These are phyloP conservation scores for Sphagnum contortum DNA, from an alignment of 225 moss, liverwort and hornwort species.

Conservation along the genomic window DNA sequence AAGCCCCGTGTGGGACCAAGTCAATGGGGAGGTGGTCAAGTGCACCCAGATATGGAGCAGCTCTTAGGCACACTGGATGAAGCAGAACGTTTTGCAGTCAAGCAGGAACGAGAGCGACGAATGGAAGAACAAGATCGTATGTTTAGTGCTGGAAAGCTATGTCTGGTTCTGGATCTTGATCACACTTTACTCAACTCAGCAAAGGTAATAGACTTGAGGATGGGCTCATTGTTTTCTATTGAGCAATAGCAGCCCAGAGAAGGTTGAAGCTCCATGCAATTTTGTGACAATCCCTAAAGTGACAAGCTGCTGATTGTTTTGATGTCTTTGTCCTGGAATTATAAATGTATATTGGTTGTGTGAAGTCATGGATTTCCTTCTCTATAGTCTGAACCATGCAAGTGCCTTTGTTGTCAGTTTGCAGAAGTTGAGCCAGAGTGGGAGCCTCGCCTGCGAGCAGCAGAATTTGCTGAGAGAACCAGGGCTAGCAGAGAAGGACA, in stretches of 20 bases:
- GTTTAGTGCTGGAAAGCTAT: slow-evolving; percentile 91
- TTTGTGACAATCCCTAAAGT: too few relatives aligned
- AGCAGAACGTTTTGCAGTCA: slow-evolving; percentile 56
- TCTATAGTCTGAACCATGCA: background rate
- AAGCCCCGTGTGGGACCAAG: slow-evolving; percentile 67
- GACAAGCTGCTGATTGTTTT: too few relatives aligned
- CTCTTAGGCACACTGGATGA: slow-evolving; percentile 63
- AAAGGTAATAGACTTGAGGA: slow-evolving; percentile 38
- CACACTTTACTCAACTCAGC: slow-evolving; percentile 96
- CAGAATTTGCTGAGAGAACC: slow-evolving; percentile 73
- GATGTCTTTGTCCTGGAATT: too few relatives aligned
- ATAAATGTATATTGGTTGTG: too few relatives aligned
- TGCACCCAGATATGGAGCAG: slow-evolving; percentile 76
- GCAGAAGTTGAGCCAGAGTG: slow-evolving; percentile 96
- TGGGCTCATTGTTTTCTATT: too few relatives aligned
- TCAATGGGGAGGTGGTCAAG: slow-evolving; percentile 87
- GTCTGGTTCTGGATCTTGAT: slow-evolving; percentile 95
- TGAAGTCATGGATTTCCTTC: too few relatives aligned
- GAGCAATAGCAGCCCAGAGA: too few relatives aligned
- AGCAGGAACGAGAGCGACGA: slow-evolving; percentile 80
- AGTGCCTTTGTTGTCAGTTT: slow-evolving; percentile 42
- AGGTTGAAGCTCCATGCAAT: too few relatives aligned
- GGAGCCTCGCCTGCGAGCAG: slow-evolving; percentile 80
- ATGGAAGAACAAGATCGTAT: slow-evolving; percentile 99
- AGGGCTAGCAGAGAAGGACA: slow-evolving; percentile 64